A percentile compares a stretch with the other conserved stretches of the same genome.
phyloP scores from a whole-genome alignment of 1,284 basidiomycete species.

The Leccinum solheimii region DNA sequence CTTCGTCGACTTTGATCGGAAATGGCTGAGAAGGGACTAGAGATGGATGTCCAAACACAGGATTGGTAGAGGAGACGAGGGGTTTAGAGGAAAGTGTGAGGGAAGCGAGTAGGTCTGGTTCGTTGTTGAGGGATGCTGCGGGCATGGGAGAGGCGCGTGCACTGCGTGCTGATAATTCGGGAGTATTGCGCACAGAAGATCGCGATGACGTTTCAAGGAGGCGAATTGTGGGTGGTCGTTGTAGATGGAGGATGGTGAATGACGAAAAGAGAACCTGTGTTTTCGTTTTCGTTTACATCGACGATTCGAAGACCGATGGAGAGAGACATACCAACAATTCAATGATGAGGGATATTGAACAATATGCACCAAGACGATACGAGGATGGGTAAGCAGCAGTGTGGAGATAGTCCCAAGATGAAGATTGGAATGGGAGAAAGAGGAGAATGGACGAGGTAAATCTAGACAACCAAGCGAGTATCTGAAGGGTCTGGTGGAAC shows the following conservation, averaged over 20 bases:
- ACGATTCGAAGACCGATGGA: constrained; percentile 3
- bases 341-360: constrained; percentile 42
- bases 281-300: constrained; percentile 10
- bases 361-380: constrained; percentile 44
- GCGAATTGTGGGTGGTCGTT: constrained; percentile 64
- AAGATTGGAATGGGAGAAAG: constrained; percentile 42
- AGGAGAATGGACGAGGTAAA: constrained; percentile 51
- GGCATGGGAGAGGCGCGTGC: constrained; percentile 28
- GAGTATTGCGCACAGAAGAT: constrained; percentile 39
- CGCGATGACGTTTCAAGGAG: constrained; percentile 55
- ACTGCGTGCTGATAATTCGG: constrained; percentile 27
- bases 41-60: constrained; percentile 71
- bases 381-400: constrained; percentile 39
- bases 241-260: constrained; percentile 54
- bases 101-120: constrained; percentile 59
- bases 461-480: constrained; percentile 56
- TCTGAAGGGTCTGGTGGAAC: constrained; percentile 53
- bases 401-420: constrained; percentile 42
- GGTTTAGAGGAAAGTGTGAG: constrained; percentile 67
- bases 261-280: constrained; percentile 56
- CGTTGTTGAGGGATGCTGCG: constrained; percentile 38
- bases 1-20: constrained; percentile 28
- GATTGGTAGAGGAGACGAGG: constrained; percentile 42
- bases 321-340: constrained; percentile 53
- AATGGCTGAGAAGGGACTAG: constrained; percentile 25